A percentile compares a stretch with the other conserved stretches of the same genome.
These are phyloP conservation scores for Fraxinus velutina DNA, from an alignment of 305 asterid genomes.

Conservation along the genomic window DNA sequence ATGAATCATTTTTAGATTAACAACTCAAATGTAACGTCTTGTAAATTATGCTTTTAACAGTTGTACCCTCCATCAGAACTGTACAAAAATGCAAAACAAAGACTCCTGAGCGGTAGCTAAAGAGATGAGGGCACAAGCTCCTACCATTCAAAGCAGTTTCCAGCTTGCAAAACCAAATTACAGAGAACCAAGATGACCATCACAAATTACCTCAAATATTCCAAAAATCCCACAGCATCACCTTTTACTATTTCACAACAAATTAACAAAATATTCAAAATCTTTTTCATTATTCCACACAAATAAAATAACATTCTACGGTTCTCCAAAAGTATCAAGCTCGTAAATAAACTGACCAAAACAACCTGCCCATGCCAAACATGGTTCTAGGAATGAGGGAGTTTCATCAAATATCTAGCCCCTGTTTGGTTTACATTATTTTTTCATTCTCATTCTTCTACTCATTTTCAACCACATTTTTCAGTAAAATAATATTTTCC, in stretches of 20 bases:
- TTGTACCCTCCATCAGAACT: neutral
- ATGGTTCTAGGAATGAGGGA: neutral
- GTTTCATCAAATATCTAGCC: neutral
- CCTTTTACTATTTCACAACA: neutral
- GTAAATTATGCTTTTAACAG: neutral
- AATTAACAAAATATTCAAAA: neutral
- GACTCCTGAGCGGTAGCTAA: neutral
- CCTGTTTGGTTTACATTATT: too few relatives aligned
- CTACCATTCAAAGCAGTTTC: neutral
- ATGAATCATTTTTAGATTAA: neutral
- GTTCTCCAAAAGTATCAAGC: neutral
- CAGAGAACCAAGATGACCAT: neutral
- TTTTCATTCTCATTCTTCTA: too few relatives aligned
- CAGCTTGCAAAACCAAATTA: neutral
- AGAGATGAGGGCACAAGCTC: neutral
- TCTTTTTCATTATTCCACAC: neutral
- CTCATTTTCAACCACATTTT: too few relatives aligned
- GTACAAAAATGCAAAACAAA: neutral
- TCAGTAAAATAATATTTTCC: too few relatives aligned
- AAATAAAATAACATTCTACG: neutral
- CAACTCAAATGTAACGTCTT: neutral
- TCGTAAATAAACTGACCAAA: neutral
- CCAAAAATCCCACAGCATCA: neutral
- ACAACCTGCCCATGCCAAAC: neutral
- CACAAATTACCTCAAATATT: neutral